A percentile compares a stretch with the other conserved stretches of the same genome.
These are phyloP conservation scores for Benincasa hispida DNA, from an alignment of 306 rosid species.

Conservation along the genomic window DNA sequence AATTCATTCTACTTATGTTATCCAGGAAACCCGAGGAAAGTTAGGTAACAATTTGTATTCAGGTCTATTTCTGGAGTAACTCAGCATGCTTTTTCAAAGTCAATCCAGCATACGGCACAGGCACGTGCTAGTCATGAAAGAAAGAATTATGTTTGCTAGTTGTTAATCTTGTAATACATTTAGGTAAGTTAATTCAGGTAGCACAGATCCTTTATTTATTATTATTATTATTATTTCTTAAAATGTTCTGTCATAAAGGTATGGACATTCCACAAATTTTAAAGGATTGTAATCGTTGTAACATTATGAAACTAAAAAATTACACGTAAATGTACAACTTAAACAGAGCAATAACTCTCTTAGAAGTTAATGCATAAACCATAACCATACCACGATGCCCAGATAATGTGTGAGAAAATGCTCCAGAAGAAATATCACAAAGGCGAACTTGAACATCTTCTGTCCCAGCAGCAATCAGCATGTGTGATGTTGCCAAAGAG, in stretches of 20 bases:
- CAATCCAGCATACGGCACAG: not conserved
- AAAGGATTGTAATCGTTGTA: not conserved
- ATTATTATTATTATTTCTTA: not conserved
- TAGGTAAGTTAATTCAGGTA: not conserved
- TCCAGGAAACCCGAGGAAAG: not conserved
- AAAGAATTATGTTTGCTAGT: not conserved
- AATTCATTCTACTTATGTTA: not conserved
- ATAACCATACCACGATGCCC: constrained; percentile 75
- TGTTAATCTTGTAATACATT: not conserved
- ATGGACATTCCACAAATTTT: not conserved
- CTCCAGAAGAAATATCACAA: constrained; percentile 90
- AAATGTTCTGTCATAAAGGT: not conserved
- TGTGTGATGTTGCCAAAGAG: constrained; percentile 71
- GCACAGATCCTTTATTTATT: not conserved
- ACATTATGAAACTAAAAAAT: not conserved
- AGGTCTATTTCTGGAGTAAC: not conserved
- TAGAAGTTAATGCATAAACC: not conserved
- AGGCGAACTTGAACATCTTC: constrained; percentile 98
- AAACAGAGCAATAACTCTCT: not conserved
- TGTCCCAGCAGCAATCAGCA: constrained; percentile 82
- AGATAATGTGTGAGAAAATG: constrained; percentile 79
- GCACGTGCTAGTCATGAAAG: not conserved
- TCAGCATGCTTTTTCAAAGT: not conserved
- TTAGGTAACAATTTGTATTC: not conserved
- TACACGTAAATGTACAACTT: not conserved